Base-by-base conservation (phyloP, 2,329 filamentous ascomycete species). In the Drechmeria coniospora region DNA sequence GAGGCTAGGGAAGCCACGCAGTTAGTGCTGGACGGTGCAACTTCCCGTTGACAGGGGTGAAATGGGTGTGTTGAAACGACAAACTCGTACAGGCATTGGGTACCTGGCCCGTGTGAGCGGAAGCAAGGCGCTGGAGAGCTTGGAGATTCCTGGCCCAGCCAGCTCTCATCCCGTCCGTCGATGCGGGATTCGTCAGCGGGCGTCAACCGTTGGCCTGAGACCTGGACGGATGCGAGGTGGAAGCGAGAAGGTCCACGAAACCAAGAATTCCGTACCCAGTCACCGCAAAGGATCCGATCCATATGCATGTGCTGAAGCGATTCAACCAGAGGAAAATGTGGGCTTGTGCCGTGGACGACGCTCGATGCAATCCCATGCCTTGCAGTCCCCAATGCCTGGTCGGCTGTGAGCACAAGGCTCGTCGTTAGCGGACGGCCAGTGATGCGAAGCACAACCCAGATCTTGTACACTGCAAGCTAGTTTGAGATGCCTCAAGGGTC, bases 21-120 rank as follows among this genome's bases (percentile, higher is more conserved):
- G 19, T 28, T n/a, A 20, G 33, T 25, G 31, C 23, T 34, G 21
- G 30, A 30, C 27, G 17, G 37, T 37, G 33, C 35, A 35, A 37
- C 35, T 31, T 20, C 20, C 24, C 20, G 28, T 18, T 25, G 26
- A 26, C 28, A 23, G 25, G 28, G 32, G 29, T n/a, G n/a, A n/a
- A n/a, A n/a, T n/a, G n/a, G n/a, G n/a, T n/a, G 24, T 22, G 20
- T 22, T 18, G 28, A 30, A 18, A 26, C 28, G 28, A 14, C 7
- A 12, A n/a, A 13, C 22, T 24, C 12, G 12, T 17, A 26, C 25
- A 26, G 21, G 27, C 16, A 7, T 18, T 11, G 13, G 8, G 27
- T 25, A 23, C 23, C 14, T 11, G 23, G 17, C 7, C 15, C n/a
- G 16, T 15, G 6, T 21, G 12, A 19, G 16, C 4, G 11, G 16